Percentiles rank a stretch among this genome's conserved stretches.
Evolutionary conservation across 768 basidiomycete species (phyloP).

Genomic region (Hysterangium stoloniferum): DNA sequence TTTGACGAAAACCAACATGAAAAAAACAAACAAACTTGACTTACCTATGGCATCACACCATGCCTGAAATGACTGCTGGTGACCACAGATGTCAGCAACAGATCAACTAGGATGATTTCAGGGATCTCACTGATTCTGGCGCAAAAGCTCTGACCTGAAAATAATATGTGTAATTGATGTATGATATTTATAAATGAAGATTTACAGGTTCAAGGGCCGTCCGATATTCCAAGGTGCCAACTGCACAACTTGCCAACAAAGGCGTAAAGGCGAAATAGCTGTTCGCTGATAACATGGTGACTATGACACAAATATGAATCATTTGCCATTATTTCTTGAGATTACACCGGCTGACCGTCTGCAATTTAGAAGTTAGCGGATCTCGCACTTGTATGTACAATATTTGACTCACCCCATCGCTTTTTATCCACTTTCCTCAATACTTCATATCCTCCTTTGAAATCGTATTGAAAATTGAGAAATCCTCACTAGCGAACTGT

Average conservation of each 20-base stretch:
- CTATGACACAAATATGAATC: not conserved
- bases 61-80: slow-evolving; percentile 56
- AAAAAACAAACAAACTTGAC: slow-evolving; percentile 9
- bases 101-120: too few relatives aligned
- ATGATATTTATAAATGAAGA: not conserved
- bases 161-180: not conserved
- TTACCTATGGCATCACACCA: slow-evolving; percentile 70
- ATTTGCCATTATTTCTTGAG: slow-evolving; percentile 42
- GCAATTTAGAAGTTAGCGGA: too few relatives aligned
- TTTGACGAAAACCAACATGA: too few relatives aligned
- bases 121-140: slow-evolving; percentile 48
- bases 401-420: slow-evolving; percentile 47
- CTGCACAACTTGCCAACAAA: slow-evolving; percentile 56
- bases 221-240: slow-evolving; percentile 79
- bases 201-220: slow-evolving; percentile 71
- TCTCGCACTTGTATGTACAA: not conserved
- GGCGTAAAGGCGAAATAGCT: slow-evolving; percentile 56
- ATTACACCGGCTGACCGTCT: slow-evolving; percentile 2
- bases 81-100: too few relatives aligned
- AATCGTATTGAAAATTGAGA: not conserved
- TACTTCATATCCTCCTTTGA: slow-evolving; percentile 52
- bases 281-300: slow-evolving; percentile 51
- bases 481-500: not conserved
- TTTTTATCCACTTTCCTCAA: slow-evolving; percentile 62
- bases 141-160: slow-evolving; percentile 25